Evolutionary conservation across 345 rosid genomes (phyloP), one percentile per base, ranked within the genome.

Genomic region (Lepidium didymum): DNA sequence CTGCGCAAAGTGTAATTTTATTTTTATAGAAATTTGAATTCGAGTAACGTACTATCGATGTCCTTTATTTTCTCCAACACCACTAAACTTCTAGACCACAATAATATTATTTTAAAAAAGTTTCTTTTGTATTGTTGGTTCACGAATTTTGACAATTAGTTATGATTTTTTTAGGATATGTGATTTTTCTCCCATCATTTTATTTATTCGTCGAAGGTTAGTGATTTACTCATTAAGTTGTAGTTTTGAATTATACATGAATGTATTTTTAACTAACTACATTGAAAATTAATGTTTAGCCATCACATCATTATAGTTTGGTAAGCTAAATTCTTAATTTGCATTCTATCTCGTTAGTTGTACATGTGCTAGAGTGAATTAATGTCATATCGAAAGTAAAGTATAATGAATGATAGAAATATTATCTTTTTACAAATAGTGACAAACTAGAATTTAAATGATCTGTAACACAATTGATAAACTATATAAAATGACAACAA

Each of bases 321-420:
- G 64, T 55, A 58, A 72, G 25, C 70, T 27, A 55, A 72, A 63
- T 36, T 16, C 37, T 13, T 55, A 29, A 13, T 35, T 5, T 45
- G 69, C 40, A 52, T 12, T 25, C 25, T 2, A 41, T 31, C 9
- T 42, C 12, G 7, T 29, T 42, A 31, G 10, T 31, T 23, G 41
- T n/a, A n/a, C 75, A 71, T 62, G 75, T 61, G 75, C 45, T 61
- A 33, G 68, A 33, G n/a, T 61, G 46, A 51, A 54, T 2, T 3
- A 33, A 53, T 29, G 44, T 62, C 49, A 35, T 25, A 44, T 13
- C 2, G 2, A 9, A n/a, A n/a, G 44, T 10, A 21, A n/a, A n/a
- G n/a, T 11, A 14, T 43, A 62, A 21, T 52, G 19, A 43, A 61
- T 19, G 56, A 19, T 0, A 10, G 5, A 51, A 3, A 4, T 3